Percentiles rank a stretch among this genome's conserved stretches.
phyloP scores from a whole-genome alignment of 192 early-diverging fungal species.

The Linnemannia elongata region DNA sequence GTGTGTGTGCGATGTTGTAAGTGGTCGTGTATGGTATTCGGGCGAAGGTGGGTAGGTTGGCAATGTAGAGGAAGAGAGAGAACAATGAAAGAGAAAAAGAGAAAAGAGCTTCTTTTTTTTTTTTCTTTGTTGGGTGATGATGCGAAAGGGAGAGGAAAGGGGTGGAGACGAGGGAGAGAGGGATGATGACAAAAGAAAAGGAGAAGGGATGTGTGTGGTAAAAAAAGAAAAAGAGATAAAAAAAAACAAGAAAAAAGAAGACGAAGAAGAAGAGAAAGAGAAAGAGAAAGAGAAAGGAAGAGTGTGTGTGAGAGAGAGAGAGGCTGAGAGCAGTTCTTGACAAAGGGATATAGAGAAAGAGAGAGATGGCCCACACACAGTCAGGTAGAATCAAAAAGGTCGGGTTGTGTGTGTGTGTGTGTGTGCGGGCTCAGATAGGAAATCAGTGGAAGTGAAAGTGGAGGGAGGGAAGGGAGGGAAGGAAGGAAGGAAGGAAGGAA shows the following conservation, averaged over 20 bases:
- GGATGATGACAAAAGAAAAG: background rate
- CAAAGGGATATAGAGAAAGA: background rate
- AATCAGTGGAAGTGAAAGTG: no score
- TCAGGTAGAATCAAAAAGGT: no score
- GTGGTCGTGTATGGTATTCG: background rate
- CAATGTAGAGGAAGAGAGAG: background rate
- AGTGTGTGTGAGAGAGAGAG: background rate
- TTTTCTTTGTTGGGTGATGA: background rate
- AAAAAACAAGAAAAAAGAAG: background rate
- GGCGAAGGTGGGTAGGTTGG: conserved; percentile 5
- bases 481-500: no score
- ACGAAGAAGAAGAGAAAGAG: background rate
- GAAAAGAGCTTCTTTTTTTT: background rate
- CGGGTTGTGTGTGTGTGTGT: no score
- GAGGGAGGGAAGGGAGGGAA: no score
- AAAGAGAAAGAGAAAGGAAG: background rate
- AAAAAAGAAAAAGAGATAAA: background rate
- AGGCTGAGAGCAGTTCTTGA: background rate
- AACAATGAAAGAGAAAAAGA: background rate
- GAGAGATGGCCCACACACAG: background rate
- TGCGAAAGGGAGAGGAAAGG: background rate
- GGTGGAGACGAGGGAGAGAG: no score
- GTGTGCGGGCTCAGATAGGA: no score
- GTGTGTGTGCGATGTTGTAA: background rate
- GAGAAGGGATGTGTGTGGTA: background rate